Conservation (phyloP, 768 basidiomycete genomes). For the Mrakia hoshinonis region DNA sequence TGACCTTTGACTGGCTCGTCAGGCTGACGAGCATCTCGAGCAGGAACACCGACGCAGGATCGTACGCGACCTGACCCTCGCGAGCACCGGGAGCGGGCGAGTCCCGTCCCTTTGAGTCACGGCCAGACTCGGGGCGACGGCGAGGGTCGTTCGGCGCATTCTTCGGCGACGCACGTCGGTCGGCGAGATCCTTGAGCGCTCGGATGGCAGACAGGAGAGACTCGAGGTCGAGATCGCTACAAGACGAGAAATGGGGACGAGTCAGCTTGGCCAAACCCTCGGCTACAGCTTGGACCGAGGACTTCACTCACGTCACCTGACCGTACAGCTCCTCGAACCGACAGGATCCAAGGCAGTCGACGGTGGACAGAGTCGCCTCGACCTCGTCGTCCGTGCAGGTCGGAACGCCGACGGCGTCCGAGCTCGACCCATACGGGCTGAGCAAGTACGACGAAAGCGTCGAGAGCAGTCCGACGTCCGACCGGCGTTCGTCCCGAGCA, state of each 20-base stretch:
- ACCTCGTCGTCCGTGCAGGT: slow-evolving; percentile 63
- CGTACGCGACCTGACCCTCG: slow-evolving; percentile 65
- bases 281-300: background rate
- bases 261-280: background rate
- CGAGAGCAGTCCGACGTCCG: slow-evolving; percentile 84
- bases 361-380: slow-evolving; percentile 86
- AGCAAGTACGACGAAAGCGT: slow-evolving; percentile 91
- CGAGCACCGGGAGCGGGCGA: slow-evolving; percentile 15
- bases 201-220: slow-evolving; percentile 74
- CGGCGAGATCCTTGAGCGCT: slow-evolving; percentile 80
- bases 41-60: slow-evolving; percentile 89
- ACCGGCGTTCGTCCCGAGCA: slow-evolving; percentile 47
- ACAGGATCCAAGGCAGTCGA: slow-evolving; percentile 91
- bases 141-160: slow-evolving; percentile 33
- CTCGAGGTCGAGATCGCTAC: slow-evolving; percentile 66
- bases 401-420: slow-evolving; percentile 52
- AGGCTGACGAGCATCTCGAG: slow-evolving; percentile 92
- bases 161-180: slow-evolving; percentile 54
- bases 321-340: slow-evolving; percentile 86
- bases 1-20: slow-evolving; percentile 61
- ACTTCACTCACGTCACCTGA: slow-evolving; percentile 68
- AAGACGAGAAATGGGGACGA: background rate
- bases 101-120: slow-evolving; percentile 31
- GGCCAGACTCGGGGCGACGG: slow-evolving; percentile 37
- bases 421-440: slow-evolving; percentile 74